phyloP scores from a whole-genome alignment of 805 yeast species.

The Candida tallmaniae region DNA sequence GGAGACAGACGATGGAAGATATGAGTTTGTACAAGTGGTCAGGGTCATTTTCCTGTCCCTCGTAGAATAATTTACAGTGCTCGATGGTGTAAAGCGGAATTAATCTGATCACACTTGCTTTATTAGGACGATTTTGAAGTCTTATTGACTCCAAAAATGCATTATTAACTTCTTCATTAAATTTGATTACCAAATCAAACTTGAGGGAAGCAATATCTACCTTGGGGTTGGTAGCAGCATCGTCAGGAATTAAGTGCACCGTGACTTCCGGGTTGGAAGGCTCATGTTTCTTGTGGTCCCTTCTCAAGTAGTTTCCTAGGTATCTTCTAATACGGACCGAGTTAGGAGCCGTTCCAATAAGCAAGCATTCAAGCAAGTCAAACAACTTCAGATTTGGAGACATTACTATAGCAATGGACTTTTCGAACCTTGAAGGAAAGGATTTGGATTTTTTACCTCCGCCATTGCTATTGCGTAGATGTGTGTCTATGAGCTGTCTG shows the following conservation, averaged over 20 bases:
- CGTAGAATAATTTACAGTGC: constrained; percentile 59
- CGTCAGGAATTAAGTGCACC: constrained; percentile 42
- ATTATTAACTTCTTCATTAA: constrained; percentile 53
- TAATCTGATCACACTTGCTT: constrained; percentile 60
- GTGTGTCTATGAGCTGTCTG: neutral
- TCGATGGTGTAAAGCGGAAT: constrained; percentile 80
- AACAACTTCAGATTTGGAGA: constrained; percentile 58
- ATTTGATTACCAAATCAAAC: constrained; percentile 58
- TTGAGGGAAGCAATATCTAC: constrained; percentile 15
- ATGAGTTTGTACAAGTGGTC: constrained; percentile 60
- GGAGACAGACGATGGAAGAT: constrained; percentile 75
- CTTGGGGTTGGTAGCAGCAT: constrained; percentile 3
- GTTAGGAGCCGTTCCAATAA: constrained; percentile 49
- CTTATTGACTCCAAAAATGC: constrained; percentile 25
- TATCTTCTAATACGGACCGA: constrained; percentile 41
- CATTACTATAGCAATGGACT: constrained; percentile 63
- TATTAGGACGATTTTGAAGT: constrained; percentile 22
- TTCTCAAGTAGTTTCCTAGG: constrained; percentile 43
- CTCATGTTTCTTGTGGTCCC: constrained; percentile 14
- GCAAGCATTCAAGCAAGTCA: constrained; percentile 69
- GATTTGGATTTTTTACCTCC: neutral
- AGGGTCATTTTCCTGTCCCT: constrained; percentile 17
- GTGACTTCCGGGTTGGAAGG: constrained; percentile 11
- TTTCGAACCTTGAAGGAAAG: constrained; percentile 7
- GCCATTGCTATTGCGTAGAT: neutral